Conservation (phyloP, 805 yeast species). For the Osmozyma mogii region DNA sequence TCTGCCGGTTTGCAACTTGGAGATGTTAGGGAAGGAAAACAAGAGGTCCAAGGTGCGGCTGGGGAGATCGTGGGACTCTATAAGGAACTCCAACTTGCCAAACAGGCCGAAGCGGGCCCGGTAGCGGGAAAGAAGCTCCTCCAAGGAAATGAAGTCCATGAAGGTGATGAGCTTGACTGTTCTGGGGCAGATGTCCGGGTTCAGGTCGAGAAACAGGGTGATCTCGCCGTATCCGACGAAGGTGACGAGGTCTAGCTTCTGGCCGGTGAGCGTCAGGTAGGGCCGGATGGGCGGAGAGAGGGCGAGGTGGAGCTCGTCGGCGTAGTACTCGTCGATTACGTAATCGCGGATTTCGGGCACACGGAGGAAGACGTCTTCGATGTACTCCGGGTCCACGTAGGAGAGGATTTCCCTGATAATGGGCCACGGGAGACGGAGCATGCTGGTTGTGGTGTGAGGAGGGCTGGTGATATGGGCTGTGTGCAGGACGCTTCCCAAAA, state of each 20-base stretch:
- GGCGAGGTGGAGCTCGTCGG: constrained; percentile 25
- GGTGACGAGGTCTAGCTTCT: constrained; percentile 8
- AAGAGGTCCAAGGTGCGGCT: constrained; percentile 11
- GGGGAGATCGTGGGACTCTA: constrained; percentile 21
- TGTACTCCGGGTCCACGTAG: constrained; percentile 14
- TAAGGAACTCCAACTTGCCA: constrained; percentile 17
- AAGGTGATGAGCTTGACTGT: constrained; percentile 22
- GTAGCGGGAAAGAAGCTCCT: constrained; percentile 16
- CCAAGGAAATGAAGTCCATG: constrained; percentile 23
- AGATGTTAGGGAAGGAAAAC: constrained; percentile 17
- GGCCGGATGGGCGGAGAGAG: constrained; percentile 24
- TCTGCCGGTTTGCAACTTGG: constrained; percentile 22
- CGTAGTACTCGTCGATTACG: constrained; percentile 19
- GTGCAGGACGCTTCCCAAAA: too few relatives aligned
- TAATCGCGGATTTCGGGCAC: constrained; percentile 13
- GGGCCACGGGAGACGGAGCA: constrained; percentile 19
- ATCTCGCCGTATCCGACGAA: constrained; percentile 23
- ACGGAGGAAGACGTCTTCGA: constrained; percentile 18
- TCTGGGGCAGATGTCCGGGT: constrained; percentile 22
- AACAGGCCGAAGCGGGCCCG: constrained; percentile 8
- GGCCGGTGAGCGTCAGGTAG: constrained; percentile 6
- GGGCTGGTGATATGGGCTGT: too few relatives aligned
- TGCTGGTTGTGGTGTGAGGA: too few relatives aligned
- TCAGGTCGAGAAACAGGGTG: constrained; percentile 22
- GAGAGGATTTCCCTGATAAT: constrained; percentile 13